Evolutionary conservation across 306 rosid species (phyloP).

Genomic region (Crotalaria pallida): DNA sequence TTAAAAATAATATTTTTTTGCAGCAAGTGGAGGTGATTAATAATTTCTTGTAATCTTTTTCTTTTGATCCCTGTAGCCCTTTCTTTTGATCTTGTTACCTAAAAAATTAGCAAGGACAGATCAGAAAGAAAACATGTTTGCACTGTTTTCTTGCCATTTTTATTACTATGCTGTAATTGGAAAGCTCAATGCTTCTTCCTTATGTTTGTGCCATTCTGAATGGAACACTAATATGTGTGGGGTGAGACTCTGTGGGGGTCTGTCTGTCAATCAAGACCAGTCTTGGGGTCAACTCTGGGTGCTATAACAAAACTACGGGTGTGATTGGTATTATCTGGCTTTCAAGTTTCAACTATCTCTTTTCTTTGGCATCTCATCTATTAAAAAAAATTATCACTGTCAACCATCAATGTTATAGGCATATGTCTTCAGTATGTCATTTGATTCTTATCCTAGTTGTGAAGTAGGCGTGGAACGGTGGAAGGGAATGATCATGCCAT

Average conservation of each 20-base stretch:
- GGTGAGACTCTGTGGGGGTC: background rate
- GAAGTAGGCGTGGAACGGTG: background rate
- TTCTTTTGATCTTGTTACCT: background rate
- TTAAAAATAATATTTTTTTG: background rate
- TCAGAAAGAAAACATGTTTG: slow-evolving; percentile 7
- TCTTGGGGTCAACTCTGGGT: background rate
- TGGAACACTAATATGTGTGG: background rate
- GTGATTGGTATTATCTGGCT: background rate
- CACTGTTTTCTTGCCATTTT: background rate
- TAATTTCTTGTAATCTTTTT: background rate
- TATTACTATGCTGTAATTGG: background rate
- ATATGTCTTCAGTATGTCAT: background rate
- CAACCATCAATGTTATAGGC: background rate
- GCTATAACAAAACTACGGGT: background rate
- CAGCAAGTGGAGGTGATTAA: background rate
- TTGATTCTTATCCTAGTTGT: background rate
- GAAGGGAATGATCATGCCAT: background rate
- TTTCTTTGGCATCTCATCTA: background rate
- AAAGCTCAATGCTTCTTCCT: background rate
- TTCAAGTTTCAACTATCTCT: background rate
- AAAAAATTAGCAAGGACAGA: background rate
- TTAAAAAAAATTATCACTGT: background rate
- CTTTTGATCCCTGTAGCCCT: too few relatives aligned
- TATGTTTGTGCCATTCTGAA: background rate
- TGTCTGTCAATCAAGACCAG: background rate